Percentiles rank a stretch among this genome's conserved stretches.
These are phyloP conservation scores for Barbarea vulgaris DNA, from an alignment of 345 rosid species.

Conservation along the genomic window DNA sequence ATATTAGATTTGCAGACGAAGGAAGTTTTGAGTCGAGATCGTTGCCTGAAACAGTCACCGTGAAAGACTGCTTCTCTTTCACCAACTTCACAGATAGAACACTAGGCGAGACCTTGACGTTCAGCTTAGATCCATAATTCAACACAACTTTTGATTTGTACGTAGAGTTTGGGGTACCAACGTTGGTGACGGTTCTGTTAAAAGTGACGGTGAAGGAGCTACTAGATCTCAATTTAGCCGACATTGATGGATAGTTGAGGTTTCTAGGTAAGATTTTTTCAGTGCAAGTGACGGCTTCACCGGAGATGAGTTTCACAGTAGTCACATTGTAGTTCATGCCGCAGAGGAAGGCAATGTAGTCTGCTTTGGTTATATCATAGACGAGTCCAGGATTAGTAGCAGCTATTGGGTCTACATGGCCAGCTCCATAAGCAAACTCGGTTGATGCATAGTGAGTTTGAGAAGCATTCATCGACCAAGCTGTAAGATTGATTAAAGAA, in stretches of 20 bases:
- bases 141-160: conserved; percentile 41
- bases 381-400: conserved; percentile 47
- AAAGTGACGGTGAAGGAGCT: conserved; percentile 32
- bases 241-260: conserved; percentile 55
- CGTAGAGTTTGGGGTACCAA: conserved; percentile 44
- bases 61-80: conserved; percentile 48
- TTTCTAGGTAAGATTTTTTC: conserved; percentile 24
- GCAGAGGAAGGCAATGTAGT: conserved; percentile 49
- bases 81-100: conserved; percentile 37
- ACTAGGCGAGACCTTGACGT: conserved; percentile 45
- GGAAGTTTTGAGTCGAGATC: conserved; percentile 3
- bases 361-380: conserved; percentile 32
- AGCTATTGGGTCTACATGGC: conserved; percentile 51
- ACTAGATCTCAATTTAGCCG: conserved; percentile 11
- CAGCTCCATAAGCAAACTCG: conserved; percentile 56
- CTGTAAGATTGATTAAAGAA: conserved; percentile 22
- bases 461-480: conserved; percentile 42
- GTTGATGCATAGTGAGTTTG: conserved; percentile 9
- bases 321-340: conserved; percentile 31
- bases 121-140: conserved; percentile 1
- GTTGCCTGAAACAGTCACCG: conserved; percentile 39
- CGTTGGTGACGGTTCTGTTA: conserved; percentile 57
- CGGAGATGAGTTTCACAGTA: conserved; percentile 27
- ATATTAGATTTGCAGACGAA: conserved; percentile 37
- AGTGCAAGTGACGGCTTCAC: conserved; percentile 42